Conservation (phyloP, 768 basidiomycete species). For the Rhodotorula diobovata region DNA sequence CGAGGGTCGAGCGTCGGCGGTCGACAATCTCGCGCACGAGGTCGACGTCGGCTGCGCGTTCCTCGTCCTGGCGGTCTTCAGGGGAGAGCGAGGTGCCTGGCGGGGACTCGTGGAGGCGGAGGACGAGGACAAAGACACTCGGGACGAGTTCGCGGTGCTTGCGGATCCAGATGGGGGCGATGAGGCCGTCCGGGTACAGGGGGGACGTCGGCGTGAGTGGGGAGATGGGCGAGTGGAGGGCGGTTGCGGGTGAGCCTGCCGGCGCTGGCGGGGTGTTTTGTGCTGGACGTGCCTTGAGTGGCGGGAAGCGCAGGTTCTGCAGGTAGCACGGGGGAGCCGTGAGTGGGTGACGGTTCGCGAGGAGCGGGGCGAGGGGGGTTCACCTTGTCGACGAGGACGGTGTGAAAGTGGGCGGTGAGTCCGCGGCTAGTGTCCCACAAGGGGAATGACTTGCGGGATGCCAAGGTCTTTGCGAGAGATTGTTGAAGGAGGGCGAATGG, state of each 20-base stretch:
- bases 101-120: conserved; percentile 66
- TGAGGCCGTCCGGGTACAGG: conserved; percentile 86
- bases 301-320: conserved; percentile 74
- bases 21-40: conserved; percentile 73
- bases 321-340: background rate
- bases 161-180: conserved; percentile 95
- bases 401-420: conserved; percentile 58
- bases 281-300: conserved; percentile 63
- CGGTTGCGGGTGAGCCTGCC: conserved; percentile 43
- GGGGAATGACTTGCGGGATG: conserved; percentile 42
- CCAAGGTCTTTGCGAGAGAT: conserved; percentile 66
- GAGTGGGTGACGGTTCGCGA: background rate
- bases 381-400: conserved; percentile 76
- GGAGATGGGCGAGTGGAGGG: conserved; percentile 79
- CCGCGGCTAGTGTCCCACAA: conserved; percentile 46
- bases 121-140: conserved; percentile 86
- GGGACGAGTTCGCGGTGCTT: conserved; percentile 91
- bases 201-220: conserved; percentile 84
- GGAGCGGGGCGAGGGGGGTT: conserved; percentile 31
- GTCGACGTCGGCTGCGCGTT: conserved; percentile 66
- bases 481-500: conserved; percentile 57
- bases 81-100: conserved; percentile 47
- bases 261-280: conserved; percentile 36
- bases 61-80: conserved; percentile 57
- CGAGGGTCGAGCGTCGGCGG: conserved; percentile 71